These are phyloP conservation scores for Pichia cactophila DNA, from an alignment of 1,139 yeast species.

Conservation along the genomic window DNA sequence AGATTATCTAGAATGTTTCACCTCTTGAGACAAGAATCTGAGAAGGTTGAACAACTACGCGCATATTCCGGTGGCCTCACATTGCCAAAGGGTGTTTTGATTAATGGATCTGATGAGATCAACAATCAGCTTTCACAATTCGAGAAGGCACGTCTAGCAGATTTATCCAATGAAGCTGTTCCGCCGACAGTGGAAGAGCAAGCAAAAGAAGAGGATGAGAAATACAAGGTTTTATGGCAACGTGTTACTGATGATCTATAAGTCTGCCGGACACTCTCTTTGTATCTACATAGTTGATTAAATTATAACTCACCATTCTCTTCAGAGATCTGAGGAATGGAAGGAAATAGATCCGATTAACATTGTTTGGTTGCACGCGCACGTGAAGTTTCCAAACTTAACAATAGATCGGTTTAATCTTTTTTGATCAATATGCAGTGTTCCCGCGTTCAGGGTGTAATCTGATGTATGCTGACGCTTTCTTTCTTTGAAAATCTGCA, in stretches of 20 bases:
- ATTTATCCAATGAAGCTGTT: conserved; percentile 74
- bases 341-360: too few relatives aligned
- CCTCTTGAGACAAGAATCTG: conserved; percentile 83
- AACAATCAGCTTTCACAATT: conserved; percentile 62
- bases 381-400: too few relatives aligned
- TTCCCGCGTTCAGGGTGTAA: too few relatives aligned
- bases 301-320: too few relatives aligned
- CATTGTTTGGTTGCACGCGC: too few relatives aligned
- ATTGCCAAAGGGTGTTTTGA: conserved; percentile 79
- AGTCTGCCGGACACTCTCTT: not conserved
- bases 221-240: conserved; percentile 12
- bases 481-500: too few relatives aligned
- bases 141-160: conserved; percentile 81
- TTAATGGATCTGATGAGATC: conserved; percentile 72
- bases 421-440: too few relatives aligned
- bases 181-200: conserved; percentile 41
- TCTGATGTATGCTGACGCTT: too few relatives aligned
- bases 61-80: conserved; percentile 55
- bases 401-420: too few relatives aligned
- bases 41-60: conserved; percentile 60
- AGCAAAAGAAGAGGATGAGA: conserved; percentile 9
- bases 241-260: conserved; percentile 2
- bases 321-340: too few relatives aligned
- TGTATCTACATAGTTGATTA: not conserved
- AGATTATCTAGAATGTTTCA: conserved; percentile 90